phyloP scores from a whole-genome alignment of 2,329 filamentous ascomycete genomes.

The Xylaria polymorpha region DNA sequence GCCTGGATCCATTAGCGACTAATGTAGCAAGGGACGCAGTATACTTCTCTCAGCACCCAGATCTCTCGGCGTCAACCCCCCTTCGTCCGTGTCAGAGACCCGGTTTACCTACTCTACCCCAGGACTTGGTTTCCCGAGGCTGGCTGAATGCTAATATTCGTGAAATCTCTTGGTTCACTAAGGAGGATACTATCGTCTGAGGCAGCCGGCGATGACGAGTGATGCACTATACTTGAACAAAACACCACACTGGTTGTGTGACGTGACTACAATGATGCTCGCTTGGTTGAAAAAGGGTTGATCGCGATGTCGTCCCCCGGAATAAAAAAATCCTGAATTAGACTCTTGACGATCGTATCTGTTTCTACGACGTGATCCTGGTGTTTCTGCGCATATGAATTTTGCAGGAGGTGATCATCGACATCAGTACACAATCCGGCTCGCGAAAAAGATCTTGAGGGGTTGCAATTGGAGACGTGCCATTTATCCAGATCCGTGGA shows the following conservation, averaged over 20 bases:
- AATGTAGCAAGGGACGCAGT: neutral
- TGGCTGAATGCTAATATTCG: slow-evolving; percentile 3
- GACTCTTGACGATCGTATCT: slow-evolving; percentile 28
- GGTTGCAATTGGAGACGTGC: slow-evolving; percentile 32
- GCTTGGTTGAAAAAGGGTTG: slow-evolving; percentile 10
- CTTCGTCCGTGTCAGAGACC: slow-evolving; percentile 6
- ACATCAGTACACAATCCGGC: slow-evolving; percentile 17
- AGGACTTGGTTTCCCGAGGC: neutral
- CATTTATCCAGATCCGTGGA: slow-evolving; percentile 32
- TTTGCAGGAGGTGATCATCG: slow-evolving; percentile 11
- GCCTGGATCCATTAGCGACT: slow-evolving; percentile 1
- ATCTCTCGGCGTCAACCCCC: neutral
- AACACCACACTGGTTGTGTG: slow-evolving; percentile 6
- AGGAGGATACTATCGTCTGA: slow-evolving; percentile 4
- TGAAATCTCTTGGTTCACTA: neutral
- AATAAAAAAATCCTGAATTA: slow-evolving; percentile 13
- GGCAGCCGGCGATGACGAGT: slow-evolving; percentile 9
- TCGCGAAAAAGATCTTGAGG: slow-evolving; percentile 18
- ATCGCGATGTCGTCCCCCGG: slow-evolving; percentile 12
- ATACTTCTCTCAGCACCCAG: neutral
- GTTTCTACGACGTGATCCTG: neutral
- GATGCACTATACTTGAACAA: slow-evolving; percentile 16
- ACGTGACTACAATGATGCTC: slow-evolving; percentile 1
- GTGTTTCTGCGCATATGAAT: slow-evolving; percentile 11
- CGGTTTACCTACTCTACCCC: neutral